Percentiles rank a stretch among this genome's conserved stretches.
These are phyloP conservation scores for Epichloe sylvatica DNA, from an alignment of 2,329 filamentous ascomycete genomes.

Conservation along the genomic window DNA sequence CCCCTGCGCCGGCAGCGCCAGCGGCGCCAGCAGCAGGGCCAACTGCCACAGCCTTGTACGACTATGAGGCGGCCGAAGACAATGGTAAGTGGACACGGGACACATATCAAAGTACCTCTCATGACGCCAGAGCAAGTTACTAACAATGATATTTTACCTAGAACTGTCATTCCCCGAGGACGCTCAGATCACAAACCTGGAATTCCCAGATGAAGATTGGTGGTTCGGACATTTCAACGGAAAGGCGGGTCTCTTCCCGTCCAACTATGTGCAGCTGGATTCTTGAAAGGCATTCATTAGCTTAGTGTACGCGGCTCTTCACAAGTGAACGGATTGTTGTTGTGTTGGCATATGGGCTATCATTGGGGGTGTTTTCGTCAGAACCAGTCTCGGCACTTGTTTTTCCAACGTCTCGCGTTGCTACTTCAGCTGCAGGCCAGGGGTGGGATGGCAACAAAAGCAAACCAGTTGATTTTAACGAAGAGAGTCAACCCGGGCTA, in stretches of 20 bases:
- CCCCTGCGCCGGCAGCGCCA: conserved; percentile 20
- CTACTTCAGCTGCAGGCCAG: no score
- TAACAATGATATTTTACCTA: conserved; percentile 12
- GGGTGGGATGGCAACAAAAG: no score
- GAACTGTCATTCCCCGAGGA: conserved; percentile 76
- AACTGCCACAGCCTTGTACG: conserved; percentile 76
- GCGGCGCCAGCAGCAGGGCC: conserved; percentile 32
- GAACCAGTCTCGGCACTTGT: no score
- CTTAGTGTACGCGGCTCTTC: background rate
- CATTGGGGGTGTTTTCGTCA: no score
- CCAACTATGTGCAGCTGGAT: conserved; percentile 53
- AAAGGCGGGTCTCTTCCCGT: conserved; percentile 68
- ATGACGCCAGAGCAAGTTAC: background rate
- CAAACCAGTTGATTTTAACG: no score
- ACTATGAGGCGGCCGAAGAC: conserved; percentile 94
- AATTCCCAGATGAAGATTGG: conserved; percentile 98
- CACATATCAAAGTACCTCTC: background rate
- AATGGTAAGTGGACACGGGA: conserved; percentile 43
- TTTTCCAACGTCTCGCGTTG: no score
- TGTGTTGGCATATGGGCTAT: no score
- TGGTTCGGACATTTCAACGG: conserved; percentile 85
- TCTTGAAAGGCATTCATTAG: conserved; percentile 9
- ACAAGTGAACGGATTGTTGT: no score
- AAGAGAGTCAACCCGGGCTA: no score
- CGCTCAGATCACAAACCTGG: conserved; percentile 65